Base-by-base conservation (phyloP, 345 rosid species). In the Carallia pectinifolia region DNA sequence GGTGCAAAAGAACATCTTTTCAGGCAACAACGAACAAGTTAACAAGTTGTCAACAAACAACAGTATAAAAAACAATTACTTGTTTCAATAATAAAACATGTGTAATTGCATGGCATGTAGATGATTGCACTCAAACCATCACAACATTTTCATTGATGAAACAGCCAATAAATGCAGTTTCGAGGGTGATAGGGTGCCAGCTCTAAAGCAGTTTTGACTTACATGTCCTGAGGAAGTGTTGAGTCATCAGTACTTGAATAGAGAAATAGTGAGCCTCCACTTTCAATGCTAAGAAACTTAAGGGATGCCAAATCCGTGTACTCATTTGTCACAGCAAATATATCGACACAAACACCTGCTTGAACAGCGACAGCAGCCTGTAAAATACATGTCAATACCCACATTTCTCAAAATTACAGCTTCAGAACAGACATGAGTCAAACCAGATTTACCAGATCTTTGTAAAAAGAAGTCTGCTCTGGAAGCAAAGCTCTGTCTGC, bases 181-280 rank as follows among this genome's bases (percentile, higher is more conserved):
- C 3, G 31, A 30, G 7, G 10, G n/a, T 12, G 6, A 62, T 7
- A 55, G 33, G 10, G 23, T 56, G 34, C 4, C 31, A 62, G 17
- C 39, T 16, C 62, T 29, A 19, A 18, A 53, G 62, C 3, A 64
- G 61, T 60, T 61, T 47, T 67, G 70, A 85, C 97, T 90, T 79
- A 92, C 99, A 95, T 92, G 85, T 95, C 99, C 87, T 90, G 99
- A 78, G 99, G 99, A 82, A 95, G 97, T 23, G 99, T 92, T 30
- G 97, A 95, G 73, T 92, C 98, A 81, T 95, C 99, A 1, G 97
- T 90, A 77, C 79, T 92, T 74, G 99, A 78, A 81, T 92, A 89
- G 56, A 92, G 75, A 76, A 92, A 89, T 66, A 95, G 65, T 6
- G 98, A 89, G 62, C 97, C 98, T n/a, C 98, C 99, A 84, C 98